phyloP scores from a whole-genome alignment of 345 rosid species.

The Carallia pectinifolia region DNA sequence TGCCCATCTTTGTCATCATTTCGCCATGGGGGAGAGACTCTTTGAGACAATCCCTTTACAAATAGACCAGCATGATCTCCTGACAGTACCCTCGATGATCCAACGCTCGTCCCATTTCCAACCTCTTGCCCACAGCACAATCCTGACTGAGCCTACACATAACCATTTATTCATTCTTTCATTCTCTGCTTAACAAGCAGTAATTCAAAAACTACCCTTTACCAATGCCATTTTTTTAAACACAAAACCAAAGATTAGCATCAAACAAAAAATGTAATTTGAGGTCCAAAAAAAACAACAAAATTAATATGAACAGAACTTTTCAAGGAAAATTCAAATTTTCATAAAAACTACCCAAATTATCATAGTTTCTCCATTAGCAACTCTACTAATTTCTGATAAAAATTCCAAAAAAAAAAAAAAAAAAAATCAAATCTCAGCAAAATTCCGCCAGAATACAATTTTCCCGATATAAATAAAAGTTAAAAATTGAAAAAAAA shows the following conservation, averaged over 20 bases:
- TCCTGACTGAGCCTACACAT: constrained; percentile 72
- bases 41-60: constrained; percentile 56
- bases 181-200: constrained; percentile 39
- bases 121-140: constrained; percentile 52
- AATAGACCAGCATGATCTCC: constrained; percentile 47
- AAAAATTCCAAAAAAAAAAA: background rate
- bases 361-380: too few species aligned
- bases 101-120: constrained; percentile 59
- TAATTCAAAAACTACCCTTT: constrained; percentile 26
- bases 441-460: too few species aligned
- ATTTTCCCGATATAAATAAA: too few species aligned
- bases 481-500: too few species aligned
- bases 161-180: constrained; percentile 57
- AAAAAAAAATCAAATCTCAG: background rate
- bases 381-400: too few species aligned
- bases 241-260: background rate
- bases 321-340: background rate
- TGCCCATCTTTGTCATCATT: constrained; percentile 78
- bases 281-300: background rate
- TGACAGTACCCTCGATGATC: constrained; percentile 47
- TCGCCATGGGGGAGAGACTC: constrained; percentile 64
- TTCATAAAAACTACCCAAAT: too few species aligned
- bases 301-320: background rate
- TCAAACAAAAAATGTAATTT: background rate
- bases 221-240: constrained; percentile 2